A percentile compares a stretch with the other conserved stretches of the same genome.
phyloP scores from a whole-genome alignment of 2,329 filamentous ascomycete species.

The Venturia oleaginea region DNA sequence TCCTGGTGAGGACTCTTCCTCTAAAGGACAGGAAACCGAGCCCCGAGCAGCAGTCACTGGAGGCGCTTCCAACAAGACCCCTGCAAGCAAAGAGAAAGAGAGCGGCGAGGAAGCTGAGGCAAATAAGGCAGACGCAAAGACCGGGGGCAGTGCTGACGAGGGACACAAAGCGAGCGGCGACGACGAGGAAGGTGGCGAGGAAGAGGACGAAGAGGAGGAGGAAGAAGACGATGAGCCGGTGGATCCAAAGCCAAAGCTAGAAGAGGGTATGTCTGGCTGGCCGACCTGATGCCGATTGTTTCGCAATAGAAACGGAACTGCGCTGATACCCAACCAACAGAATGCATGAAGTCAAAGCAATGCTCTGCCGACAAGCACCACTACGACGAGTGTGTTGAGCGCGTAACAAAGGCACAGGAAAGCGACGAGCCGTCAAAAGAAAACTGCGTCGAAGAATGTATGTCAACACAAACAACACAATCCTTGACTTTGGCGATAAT shows the following conservation, averaged over 20 bases:
- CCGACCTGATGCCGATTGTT: neutral
- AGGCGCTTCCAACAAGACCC: conserved; percentile 18
- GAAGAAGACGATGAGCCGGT: conserved; percentile 74
- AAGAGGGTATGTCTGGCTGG: conserved; percentile 64
- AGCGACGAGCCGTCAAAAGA: conserved; percentile 68
- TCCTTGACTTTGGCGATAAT: conserved; percentile 14
- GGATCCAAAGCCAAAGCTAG: conserved; percentile 78
- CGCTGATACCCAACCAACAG: conserved; percentile 40
- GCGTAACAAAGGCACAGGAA: conserved; percentile 62
- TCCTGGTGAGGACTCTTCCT: conserved; percentile 26
- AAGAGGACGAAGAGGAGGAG: conserved; percentile 66
- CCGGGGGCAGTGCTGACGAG: conserved; percentile 30
- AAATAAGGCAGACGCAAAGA: conserved; percentile 33
- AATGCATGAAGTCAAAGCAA: conserved; percentile 78
- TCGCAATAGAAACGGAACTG: conserved; percentile 3
- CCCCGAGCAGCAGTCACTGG: conserved; percentile 30
- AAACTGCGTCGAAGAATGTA: conserved; percentile 99
- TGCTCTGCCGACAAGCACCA: conserved; percentile 92
- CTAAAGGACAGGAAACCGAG: conserved; percentile 23
- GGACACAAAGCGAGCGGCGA: conserved; percentile 54
- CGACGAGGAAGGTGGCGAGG: conserved; percentile 50
- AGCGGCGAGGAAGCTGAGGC: conserved; percentile 32
- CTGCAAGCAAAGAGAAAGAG: conserved; percentile 36
- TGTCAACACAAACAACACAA: conserved; percentile 32
- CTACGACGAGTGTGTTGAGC: conserved; percentile 95